These are phyloP conservation scores for Cytospora chrysosperma DNA, from an alignment of 2,329 filamentous ascomycete species.

Conservation along the genomic window DNA sequence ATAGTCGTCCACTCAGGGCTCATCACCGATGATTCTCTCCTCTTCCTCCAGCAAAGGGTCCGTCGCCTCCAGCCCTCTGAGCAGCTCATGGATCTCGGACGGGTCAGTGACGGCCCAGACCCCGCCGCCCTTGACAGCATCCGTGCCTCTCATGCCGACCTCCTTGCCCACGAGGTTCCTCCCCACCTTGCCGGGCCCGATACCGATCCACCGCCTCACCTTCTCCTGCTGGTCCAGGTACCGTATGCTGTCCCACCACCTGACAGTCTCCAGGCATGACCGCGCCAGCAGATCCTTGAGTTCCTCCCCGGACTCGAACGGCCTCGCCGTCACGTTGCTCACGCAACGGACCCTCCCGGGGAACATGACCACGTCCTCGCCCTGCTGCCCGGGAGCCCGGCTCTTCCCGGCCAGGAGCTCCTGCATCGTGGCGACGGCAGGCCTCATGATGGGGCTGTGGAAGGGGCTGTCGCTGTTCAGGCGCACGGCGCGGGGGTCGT, in stretches of 20 bases:
- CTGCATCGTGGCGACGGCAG: conserved; percentile 73
- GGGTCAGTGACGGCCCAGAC: conserved; percentile 91
- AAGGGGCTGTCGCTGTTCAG: conserved; percentile 88
- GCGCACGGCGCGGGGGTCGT: conserved; percentile 84
- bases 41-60: conserved; percentile 52
- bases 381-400: conserved; percentile 50
- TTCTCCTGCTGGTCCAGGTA: conserved; percentile 83
- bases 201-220: conserved; percentile 83
- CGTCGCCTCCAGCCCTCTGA: conserved; percentile 65
- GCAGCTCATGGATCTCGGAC: conserved; percentile 67
- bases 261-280: conserved; percentile 86
- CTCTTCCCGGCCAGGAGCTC: conserved; percentile 62
- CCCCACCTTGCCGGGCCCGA: conserved; percentile 91
- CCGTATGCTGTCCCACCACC: conserved; percentile 91
- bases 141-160: conserved; percentile 79
- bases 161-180: conserved; percentile 93
- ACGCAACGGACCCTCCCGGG: conserved; percentile 75
- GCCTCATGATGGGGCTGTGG: conserved; percentile 88
- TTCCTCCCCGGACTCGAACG: conserved; percentile 71
- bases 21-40: conserved; percentile 30
- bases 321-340: conserved; percentile 80
- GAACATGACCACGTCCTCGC: conserved; percentile 68
- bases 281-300: conserved; percentile 76
- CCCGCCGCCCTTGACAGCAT: conserved; percentile 80
- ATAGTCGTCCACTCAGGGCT: not conserved